Base-by-base conservation (phyloP, 768 basidiomycete genomes). In the Russula vinacea region DNA sequence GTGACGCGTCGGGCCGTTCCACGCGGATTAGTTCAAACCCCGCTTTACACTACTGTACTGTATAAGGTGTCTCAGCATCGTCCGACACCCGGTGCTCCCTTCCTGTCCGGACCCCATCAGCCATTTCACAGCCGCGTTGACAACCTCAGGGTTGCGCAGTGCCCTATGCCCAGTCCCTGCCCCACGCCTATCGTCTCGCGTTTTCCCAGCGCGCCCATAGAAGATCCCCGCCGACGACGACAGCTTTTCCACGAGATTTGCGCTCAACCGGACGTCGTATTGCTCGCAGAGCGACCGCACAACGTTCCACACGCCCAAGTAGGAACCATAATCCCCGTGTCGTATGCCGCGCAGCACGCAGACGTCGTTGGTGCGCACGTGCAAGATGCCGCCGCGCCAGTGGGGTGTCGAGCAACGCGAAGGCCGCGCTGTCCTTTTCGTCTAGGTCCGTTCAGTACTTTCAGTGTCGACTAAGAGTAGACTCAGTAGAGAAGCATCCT, bases 341-440 rank as follows among this genome's bases (percentile, higher is more conserved):
- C n/a, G n/a, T n/a, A 62, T 11, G 10, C 62, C 62, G 49, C 62
- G 42, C 56, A 35, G 40, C 6, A 62, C 16, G 24, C 56, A 47
- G 49, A 42, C 56, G 29, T 33, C 56, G 29, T 33, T 57, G 10
- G 62, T 57, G 22, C 14, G 22, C 5, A 62, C 47, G 2, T 13
- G 14, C 39, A 62, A 17, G 17, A 50, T 22, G 56, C 32, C 17
- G 5, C 5, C 16, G 7, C 9, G 56, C 62, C 62, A 62, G 22
- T 14, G 40, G n/a, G n/a, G n/a, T n/a, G n/a, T n/a, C n/a, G n/a
- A n/a, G n/a, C n/a, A n/a, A n/a, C n/a, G n/a, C n/a, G n/a, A n/a
- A n/a, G n/a, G n/a, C n/a, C n/a, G n/a, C n/a, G n/a, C n/a, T n/a
- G n/a, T n/a, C n/a, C n/a, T n/a, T n/a, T n/a, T n/a, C n/a, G n/a